Percentiles rank a stretch among this genome's conserved stretches.
These are phyloP conservation scores for Raddia distichophylla DNA, from an alignment of 176 grass and related monocot genomes.

Conservation along the genomic window DNA sequence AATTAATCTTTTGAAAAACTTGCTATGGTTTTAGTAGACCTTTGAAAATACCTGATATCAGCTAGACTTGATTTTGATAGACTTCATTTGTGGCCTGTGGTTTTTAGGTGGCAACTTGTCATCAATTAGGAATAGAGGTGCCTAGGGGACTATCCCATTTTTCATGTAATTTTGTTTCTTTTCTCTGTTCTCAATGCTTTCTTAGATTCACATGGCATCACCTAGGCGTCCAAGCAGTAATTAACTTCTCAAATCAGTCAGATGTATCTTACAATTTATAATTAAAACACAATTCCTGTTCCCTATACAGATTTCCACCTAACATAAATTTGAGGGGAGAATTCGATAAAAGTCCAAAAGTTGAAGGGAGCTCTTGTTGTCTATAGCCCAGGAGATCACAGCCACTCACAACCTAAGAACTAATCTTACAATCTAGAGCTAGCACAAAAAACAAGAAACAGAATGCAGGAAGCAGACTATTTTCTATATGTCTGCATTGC, in stretches of 20 bases:
- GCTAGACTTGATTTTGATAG: slow-evolving; percentile 13
- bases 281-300: neutral
- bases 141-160: neutral
- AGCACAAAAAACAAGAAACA: too few species aligned
- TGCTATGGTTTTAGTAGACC: neutral
- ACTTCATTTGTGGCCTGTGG: neutral
- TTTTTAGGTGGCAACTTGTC: neutral
- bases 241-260: neutral
- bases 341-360: too few species aligned
- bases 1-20: neutral
- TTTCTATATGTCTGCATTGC: too few species aligned
- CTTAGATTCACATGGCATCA: neutral
- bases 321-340: too few species aligned
- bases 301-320: neutral
- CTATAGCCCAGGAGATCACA: too few species aligned
- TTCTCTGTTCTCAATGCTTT: neutral
- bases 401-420: too few species aligned
- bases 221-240: neutral
- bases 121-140: neutral
- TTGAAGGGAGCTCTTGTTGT: too few species aligned
- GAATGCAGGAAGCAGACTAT: too few species aligned
- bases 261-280: neutral
- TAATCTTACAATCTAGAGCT: too few species aligned
- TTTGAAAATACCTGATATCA: neutral
- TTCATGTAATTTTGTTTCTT: neutral